Evolutionary conservation across 441 rosid species (phyloP), one percentile per base, ranked within the genome.

Genomic region (Eruca vesicaria): DNA sequence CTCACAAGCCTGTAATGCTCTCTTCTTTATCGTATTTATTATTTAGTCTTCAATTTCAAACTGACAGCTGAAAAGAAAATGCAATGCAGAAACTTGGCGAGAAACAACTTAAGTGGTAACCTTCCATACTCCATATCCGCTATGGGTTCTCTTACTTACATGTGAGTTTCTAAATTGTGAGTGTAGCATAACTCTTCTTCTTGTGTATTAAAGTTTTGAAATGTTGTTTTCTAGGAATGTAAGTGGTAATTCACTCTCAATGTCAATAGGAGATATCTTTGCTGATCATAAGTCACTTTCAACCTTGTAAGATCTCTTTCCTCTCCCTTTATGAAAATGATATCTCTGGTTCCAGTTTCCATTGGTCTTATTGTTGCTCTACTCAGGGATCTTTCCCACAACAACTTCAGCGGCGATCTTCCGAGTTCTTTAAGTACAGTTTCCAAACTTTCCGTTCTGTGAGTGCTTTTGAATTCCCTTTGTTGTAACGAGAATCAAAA

Each of bases 341-440:
- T 58, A 45, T 29, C 61, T 2, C 7, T 48, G 35, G 52, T 43
- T 43, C n/a, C 36, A 29, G 41, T 28, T 31, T 68, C 62, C 56
- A 53, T 55, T 68, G 55, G 73, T 18, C n/a, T n/a, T 16, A 0
- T 5, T 35, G 35, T 65, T 71, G 63, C 28, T 71, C 33, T 66
- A 9, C 55, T 15, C 83, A 96, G 99, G 85, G 99, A 93, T 85
- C 80, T 96, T 48, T 96, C 99, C 73, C 89, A 84, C 82, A 96
- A 96, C 86, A 93, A 88, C 81, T 86, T 93, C 68, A 88, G 86
- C 71, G 98, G 98, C 23, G 87, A 89, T 84, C 93, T 96, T 85
- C 99, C 98, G 7, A 72, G 5, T 79, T 95, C 99, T 9, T 82
- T 96, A 41, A 82, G 90, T 70, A 82, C 88, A 14, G 78, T 83